Conservation (phyloP, 257 asterid genomes). For the Capsicum chinense region DNA sequence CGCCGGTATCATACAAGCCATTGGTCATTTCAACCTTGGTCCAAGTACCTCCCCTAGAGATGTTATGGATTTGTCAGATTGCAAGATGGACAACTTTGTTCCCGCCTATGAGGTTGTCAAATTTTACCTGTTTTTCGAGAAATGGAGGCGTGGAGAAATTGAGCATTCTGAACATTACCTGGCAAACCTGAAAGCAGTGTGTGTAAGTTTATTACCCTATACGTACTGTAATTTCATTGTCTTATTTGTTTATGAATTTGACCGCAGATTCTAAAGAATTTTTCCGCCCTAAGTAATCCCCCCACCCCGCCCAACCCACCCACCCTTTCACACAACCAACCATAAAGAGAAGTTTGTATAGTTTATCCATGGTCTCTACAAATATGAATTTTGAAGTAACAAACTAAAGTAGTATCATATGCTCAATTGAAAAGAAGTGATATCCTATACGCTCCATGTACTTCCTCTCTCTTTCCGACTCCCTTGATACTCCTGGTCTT, state of each 20-base stretch:
- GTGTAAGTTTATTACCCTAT: slow-evolving; percentile 58
- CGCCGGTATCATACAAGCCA: slow-evolving; percentile 93
- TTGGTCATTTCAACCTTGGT: slow-evolving; percentile 90
- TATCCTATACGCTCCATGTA: not conserved
- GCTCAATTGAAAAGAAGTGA: not conserved
- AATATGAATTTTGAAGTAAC: not conserved
- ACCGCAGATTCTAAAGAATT: not conserved
- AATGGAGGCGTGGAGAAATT: slow-evolving; percentile 94
- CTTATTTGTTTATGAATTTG: not conserved
- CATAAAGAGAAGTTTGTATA: slow-evolving; percentile 6
- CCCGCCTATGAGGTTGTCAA: slow-evolving; percentile 91
- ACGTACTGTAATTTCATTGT: slow-evolving; percentile 19
- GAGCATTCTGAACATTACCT: slow-evolving; percentile 68
- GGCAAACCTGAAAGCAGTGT: slow-evolving; percentile 70
- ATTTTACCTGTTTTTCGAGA: slow-evolving; percentile 72
- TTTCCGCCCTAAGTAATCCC: not conserved
- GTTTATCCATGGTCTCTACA: not conserved
- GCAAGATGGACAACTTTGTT: slow-evolving; percentile 70
- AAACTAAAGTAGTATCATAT: not conserved
- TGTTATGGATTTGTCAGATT: slow-evolving; percentile 57
- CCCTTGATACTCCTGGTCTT: not conserved
- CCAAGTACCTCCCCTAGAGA: slow-evolving; percentile 86
- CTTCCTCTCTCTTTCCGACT: not conserved
- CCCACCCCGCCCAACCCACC: not conserved
- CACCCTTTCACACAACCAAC: not conserved